These are phyloP conservation scores for Prunus armeniaca DNA, from an alignment of 306 rosid genomes.

Conservation along the genomic window DNA sequence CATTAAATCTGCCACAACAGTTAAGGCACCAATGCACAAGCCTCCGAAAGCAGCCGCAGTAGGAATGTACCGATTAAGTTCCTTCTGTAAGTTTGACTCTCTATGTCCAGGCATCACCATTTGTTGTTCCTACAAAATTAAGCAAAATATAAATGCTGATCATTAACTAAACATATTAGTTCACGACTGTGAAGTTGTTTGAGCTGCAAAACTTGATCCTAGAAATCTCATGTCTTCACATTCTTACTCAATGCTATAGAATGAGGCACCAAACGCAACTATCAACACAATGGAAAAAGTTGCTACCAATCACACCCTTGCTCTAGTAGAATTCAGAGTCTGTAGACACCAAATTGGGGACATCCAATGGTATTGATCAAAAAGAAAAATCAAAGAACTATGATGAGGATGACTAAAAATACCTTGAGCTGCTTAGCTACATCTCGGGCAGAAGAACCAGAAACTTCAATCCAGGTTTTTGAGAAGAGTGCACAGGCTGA, in stretches of 20 bases:
- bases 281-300: not conserved
- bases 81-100: constrained; percentile 82
- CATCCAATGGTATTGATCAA: not conserved
- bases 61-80: constrained; percentile 82
- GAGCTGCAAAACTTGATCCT: not conserved
- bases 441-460: constrained; percentile 91
- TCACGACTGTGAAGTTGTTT: not conserved
- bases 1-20: constrained; percentile 91
- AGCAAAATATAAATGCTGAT: not conserved
- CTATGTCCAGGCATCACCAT: constrained; percentile 96
- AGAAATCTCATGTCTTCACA: not conserved
- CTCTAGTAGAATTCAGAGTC: not conserved
- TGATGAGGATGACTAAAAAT: not conserved
- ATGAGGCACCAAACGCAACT: no score
- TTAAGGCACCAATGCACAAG: constrained; percentile 82
- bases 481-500: constrained; percentile 91
- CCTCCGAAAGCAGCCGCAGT: constrained; percentile 94
- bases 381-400: not conserved
- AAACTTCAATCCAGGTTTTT: constrained; percentile 97
- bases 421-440: constrained; percentile 96
- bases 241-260: no score
- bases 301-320: not conserved
- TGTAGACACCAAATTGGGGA: not conserved
- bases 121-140: constrained; percentile 79
- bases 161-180: not conserved